Percentiles rank a stretch among this genome's conserved stretches.
These are phyloP conservation scores for Dryadomyces sulphureus DNA, from an alignment of 2,329 filamentous ascomycete species.

Conservation along the genomic window DNA sequence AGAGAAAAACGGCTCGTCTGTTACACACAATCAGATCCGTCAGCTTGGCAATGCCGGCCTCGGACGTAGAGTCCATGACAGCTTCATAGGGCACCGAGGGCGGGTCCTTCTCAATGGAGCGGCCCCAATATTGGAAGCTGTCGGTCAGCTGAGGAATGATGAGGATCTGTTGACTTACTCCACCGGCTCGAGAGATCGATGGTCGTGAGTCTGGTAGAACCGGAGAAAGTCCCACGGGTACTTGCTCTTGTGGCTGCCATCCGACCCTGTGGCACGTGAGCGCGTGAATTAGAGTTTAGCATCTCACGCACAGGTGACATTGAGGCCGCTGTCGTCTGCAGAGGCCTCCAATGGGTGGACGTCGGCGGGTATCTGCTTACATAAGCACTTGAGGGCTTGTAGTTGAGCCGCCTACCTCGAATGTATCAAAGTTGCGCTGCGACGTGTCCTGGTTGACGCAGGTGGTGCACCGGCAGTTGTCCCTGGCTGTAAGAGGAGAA, in stretches of 20 bases:
- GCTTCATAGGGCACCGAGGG: slow-evolving; percentile 46
- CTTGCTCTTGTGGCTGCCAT: slow-evolving; percentile 51
- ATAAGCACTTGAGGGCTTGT: neutral
- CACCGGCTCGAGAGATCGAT: slow-evolving; percentile 19
- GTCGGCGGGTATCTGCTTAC: slow-evolving; percentile 28
- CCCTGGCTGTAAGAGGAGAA: slow-evolving; percentile 26
- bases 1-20: neutral
- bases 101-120: slow-evolving; percentile 24
- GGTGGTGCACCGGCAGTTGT: slow-evolving; percentile 54
- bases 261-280: slow-evolving; percentile 35
- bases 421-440: slow-evolving; percentile 55
- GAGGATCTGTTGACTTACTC: slow-evolving; percentile 13
- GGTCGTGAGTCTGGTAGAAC: slow-evolving; percentile 23
- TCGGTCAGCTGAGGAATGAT: neutral
- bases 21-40: slow-evolving; percentile 38
- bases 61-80: slow-evolving; percentile 37
- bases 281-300: too few relatives aligned
- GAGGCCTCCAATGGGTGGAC: slow-evolving; percentile 21
- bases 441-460: slow-evolving; percentile 58
- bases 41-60: slow-evolving; percentile 42
- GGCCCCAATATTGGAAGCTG: slow-evolving; percentile 16
- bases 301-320: slow-evolving; percentile 32
- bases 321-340: slow-evolving; percentile 21
- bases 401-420: slow-evolving; percentile 28
- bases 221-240: slow-evolving; percentile 52